phyloP scores from a whole-genome alignment of 139 green algal genomes.

The Pycnococcus provasolii region DNA sequence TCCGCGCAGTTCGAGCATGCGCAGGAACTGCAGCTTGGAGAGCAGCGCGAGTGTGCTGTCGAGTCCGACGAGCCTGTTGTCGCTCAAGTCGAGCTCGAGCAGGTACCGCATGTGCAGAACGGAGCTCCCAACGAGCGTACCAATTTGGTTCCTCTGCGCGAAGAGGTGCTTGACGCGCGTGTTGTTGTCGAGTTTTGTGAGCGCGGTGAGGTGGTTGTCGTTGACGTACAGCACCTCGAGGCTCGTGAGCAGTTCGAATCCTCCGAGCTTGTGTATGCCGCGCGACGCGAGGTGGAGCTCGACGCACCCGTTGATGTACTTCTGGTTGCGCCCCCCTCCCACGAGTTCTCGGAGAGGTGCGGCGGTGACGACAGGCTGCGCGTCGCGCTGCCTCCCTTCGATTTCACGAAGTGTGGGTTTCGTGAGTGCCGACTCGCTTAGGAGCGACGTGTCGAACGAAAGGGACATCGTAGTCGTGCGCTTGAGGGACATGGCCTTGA shows the following conservation, averaged over 20 bases:
- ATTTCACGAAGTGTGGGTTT: no score
- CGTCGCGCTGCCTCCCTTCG: no score
- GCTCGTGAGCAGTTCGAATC: slow-evolving; percentile 19
- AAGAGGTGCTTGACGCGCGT: slow-evolving; percentile 20
- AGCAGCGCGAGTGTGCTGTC: slow-evolving; percentile 10
- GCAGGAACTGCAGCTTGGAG: slow-evolving; percentile 5
- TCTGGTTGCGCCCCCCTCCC: slow-evolving; percentile 14
- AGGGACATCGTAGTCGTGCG: no score
- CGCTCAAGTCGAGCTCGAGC: slow-evolving; percentile 11
- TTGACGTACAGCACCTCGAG: slow-evolving; percentile 28
- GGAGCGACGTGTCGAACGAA: no score
- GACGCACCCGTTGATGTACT: slow-evolving; percentile 16
- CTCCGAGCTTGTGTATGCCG: slow-evolving; percentile 6
- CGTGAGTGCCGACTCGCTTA: no score
- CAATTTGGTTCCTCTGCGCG: slow-evolving; percentile 10
- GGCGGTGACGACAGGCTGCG: background rate
- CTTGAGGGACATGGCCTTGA: no score
- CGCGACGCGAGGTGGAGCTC: slow-evolving; percentile 10
- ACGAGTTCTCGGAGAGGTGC: slow-evolving; percentile 1
- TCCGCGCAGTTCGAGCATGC: slow-evolving; percentile 29
- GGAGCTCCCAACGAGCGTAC: slow-evolving; percentile 7
- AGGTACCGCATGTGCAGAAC: slow-evolving; percentile 24
- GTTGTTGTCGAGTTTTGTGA: slow-evolving; percentile 25
- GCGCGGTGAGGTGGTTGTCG: slow-evolving; percentile 18
- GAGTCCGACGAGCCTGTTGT: slow-evolving; percentile 13